A percentile compares a stretch with the other conserved stretches of the same genome.
Evolutionary conservation across 1,284 basidiomycete species (phyloP).

Genomic region (Anthracocystis panici-leucophaei): DNA sequence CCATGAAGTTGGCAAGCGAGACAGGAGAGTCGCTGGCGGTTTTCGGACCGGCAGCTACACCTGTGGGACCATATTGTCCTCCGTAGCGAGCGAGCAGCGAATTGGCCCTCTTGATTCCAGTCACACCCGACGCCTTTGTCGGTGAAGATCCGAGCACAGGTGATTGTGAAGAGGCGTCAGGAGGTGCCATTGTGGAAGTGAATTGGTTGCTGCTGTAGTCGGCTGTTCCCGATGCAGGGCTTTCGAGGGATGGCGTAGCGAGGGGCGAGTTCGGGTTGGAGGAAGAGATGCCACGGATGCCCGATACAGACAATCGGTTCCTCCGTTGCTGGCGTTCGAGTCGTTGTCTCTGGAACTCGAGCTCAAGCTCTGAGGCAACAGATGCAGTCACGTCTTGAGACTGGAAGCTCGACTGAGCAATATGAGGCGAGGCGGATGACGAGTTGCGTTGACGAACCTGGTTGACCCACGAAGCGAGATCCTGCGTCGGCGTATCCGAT

Average conservation of each 20-base stretch:
- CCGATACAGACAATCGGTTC: slow-evolving; percentile 37
- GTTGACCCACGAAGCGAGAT: slow-evolving; percentile 48
- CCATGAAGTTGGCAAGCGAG: slow-evolving; percentile 68
- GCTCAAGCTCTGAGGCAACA: slow-evolving; percentile 37
- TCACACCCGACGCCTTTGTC: slow-evolving; percentile 40
- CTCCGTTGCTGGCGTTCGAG: slow-evolving; percentile 42
- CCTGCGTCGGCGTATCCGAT: slow-evolving; percentile 30
- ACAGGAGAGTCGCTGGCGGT: slow-evolving; percentile 46
- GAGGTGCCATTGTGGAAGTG: slow-evolving; percentile 23
- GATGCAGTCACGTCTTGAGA: slow-evolving; percentile 12
- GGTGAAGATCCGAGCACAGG: slow-evolving; percentile 43
- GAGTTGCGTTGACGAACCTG: slow-evolving; percentile 47
- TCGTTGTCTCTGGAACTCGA: slow-evolving; percentile 42
- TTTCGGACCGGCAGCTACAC: slow-evolving; percentile 52
- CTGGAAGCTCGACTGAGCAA: slow-evolving; percentile 4
- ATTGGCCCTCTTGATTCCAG: slow-evolving; percentile 46
- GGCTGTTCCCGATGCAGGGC: slow-evolving; percentile 6
- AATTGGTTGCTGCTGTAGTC: slow-evolving; percentile 4
- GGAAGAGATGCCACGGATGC: slow-evolving; percentile 46
- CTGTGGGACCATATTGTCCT: slow-evolving; percentile 66
- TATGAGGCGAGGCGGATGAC: slow-evolving; percentile 22
- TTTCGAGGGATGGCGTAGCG: slow-evolving; percentile 30
- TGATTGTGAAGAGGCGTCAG: slow-evolving; percentile 30
- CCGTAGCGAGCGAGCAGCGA: slow-evolving; percentile 64
- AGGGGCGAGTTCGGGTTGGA: slow-evolving; percentile 39